Percentiles rank a stretch among this genome's conserved stretches.
These are phyloP conservation scores for Solanum commersonii DNA, from an alignment of 257 asterid species.

Conservation along the genomic window DNA sequence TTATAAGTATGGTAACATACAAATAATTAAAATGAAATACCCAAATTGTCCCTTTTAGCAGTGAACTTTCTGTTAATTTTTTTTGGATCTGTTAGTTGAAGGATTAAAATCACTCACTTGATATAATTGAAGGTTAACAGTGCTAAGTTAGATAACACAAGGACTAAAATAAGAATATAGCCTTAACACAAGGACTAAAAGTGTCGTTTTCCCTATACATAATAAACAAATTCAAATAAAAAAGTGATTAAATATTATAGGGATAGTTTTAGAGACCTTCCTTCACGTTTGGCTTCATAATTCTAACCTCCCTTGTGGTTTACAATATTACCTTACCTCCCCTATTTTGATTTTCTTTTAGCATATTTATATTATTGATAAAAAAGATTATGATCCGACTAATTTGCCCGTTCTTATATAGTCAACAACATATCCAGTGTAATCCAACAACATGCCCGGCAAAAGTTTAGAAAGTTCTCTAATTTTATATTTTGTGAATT, in stretches of 20 bases:
- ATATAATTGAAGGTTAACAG: no score
- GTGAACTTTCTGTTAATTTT: no score
- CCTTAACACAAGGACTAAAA: no score
- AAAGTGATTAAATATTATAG: background rate
- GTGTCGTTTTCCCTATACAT: no score
- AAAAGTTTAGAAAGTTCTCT: background rate
- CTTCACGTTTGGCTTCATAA: background rate
- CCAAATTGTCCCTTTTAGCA: no score
- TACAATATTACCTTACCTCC: background rate
- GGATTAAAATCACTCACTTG: no score
- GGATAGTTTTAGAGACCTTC: background rate
- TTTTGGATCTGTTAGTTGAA: no score
- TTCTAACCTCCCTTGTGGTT: background rate
- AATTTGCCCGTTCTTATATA: background rate
- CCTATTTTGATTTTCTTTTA: no score
- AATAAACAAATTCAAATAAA: background rate
- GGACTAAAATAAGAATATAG: no score
- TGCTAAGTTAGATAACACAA: no score
- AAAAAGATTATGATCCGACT: background rate
- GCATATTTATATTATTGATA: background rate
- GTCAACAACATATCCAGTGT: background rate
- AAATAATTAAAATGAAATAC: no score
- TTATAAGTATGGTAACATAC: no score
- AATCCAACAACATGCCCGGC: background rate
- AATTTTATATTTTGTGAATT: background rate